These are phyloP conservation scores for Tuber borchii DNA, from an alignment of 495 filamentous ascomycete species.

Conservation along the genomic window DNA sequence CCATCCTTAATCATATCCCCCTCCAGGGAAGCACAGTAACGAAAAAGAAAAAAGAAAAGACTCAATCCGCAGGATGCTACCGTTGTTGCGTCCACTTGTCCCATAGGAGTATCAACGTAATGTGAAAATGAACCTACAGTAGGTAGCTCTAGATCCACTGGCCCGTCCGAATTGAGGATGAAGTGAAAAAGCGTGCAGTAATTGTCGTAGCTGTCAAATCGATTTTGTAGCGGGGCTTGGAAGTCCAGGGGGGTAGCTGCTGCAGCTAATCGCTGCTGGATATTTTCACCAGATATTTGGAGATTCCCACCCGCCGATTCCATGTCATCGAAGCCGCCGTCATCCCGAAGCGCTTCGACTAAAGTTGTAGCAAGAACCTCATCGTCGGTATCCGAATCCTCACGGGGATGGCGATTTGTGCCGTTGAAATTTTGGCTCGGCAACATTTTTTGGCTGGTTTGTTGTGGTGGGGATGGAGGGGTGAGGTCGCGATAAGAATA, in stretches of 20 bases:
- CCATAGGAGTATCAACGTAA: conserved; percentile 8
- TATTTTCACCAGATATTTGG: conserved; percentile 55
- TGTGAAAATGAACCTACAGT: conserved; percentile 59
- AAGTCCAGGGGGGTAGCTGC: conserved; percentile 94
- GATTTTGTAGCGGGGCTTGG: conserved; percentile 84
- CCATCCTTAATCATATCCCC: neutral
- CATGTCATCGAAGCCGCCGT: conserved; percentile 46
- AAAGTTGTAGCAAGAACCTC: conserved; percentile 39
- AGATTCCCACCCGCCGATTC: conserved; percentile 34
- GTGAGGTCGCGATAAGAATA: conserved; percentile 12
- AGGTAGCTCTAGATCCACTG: conserved; percentile 90
- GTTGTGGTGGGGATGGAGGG: conserved; percentile 13
- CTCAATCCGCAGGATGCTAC: neutral
- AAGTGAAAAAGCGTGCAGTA: conserved; percentile 99
- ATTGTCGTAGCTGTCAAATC: conserved; percentile 96
- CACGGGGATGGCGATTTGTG: conserved; percentile 24
- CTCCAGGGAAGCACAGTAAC: neutral
- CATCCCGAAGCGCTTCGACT: conserved; percentile 42
- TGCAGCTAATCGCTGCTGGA: conserved; percentile 79
- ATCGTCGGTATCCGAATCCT: conserved; percentile 39
- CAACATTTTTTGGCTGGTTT: conserved; percentile 24
- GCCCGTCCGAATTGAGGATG: conserved; percentile 96
- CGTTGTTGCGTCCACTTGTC: neutral
- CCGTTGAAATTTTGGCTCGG: conserved; percentile 33
- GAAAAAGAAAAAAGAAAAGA: neutral